Evolutionary conservation across 805 yeast genomes (phyloP), one percentile per base, ranked within the genome.

Genomic region (Zygosaccharomyces bisporus): DNA sequence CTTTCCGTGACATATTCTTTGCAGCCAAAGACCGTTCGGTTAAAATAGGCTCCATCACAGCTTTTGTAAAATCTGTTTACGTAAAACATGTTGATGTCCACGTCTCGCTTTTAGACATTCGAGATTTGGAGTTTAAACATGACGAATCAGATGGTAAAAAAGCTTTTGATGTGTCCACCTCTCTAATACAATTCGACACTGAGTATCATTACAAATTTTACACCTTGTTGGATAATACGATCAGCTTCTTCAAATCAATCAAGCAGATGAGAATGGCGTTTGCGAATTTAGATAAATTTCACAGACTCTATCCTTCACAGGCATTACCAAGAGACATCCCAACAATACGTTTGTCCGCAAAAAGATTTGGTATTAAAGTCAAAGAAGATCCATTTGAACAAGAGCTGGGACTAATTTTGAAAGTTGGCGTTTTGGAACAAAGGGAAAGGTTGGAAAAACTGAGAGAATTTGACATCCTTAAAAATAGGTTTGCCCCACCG

Each of bases 351-450:
- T 44, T 80, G 7, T 68, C 62, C 29, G 55, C 80, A 0, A 58
- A 67, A 4, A 58, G 63, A 1, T 64, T 80, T 27, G 69, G 73
- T 1, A 48, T 81, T 7, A 70, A 72, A 3, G 66, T 81, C 30
- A 85, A 80, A 44, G 81, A 78, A 58, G 86, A 82, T 56, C 78
- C 81, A 1, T 81, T 82, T 57, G 88, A 82, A 57, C 70, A 72
- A 21, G 80, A 80, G 55, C 59, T 82, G n/a, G 72, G 75, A 2
- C 66, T 76, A 55, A 79, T 79, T 25, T 77, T 64, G 46, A 80
- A 80, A 51, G 66, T 80, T 9, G 88, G 87, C 1, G 44, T 68
- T 3, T 57, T 78, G 7, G 87, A 81, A 49, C 86, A 81, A 48
- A 67, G 68, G 38, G 71, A 68, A 36, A 63, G 87, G 44, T 31